Conservation (phyloP, 768 basidiomycete genomes). For the Mycena rebaudengoi region DNA sequence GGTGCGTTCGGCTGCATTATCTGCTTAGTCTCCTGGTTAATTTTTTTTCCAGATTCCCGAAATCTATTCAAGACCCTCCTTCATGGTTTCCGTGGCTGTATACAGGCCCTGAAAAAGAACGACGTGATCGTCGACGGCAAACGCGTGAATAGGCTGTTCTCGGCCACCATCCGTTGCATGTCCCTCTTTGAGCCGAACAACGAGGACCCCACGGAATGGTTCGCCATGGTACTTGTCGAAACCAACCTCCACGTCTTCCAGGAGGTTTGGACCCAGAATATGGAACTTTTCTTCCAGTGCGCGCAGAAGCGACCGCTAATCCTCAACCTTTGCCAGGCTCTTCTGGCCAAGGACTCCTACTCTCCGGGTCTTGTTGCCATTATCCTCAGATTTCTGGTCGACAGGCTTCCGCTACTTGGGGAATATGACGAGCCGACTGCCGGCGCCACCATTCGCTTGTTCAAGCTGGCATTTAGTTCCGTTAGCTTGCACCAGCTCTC, state of each 20-base stretch:
- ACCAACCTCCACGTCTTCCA: slow-evolving; percentile 93
- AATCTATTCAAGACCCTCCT: slow-evolving; percentile 88
- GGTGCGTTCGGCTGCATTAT: slow-evolving; percentile 60
- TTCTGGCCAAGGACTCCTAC: slow-evolving; percentile 80
- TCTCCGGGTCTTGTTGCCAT: slow-evolving; percentile 89
- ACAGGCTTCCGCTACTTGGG: slow-evolving; percentile 82
- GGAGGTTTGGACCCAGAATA: slow-evolving; percentile 94
- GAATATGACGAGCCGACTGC: slow-evolving; percentile 85
- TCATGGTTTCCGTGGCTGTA: slow-evolving; percentile 85
- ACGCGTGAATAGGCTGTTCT: slow-evolving; percentile 88
- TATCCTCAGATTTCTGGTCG: slow-evolving; percentile 85
- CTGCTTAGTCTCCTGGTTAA: slow-evolving; percentile 2
- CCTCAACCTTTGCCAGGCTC: slow-evolving; percentile 84
- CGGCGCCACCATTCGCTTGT: slow-evolving; percentile 86
- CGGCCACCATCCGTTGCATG: slow-evolving; percentile 85
- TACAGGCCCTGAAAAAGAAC: slow-evolving; percentile 74
- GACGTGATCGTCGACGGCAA: slow-evolving; percentile 83
- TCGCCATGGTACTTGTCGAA: slow-evolving; percentile 79
- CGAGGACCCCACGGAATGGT: slow-evolving; percentile 86
- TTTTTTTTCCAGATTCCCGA: slow-evolving; percentile 71
- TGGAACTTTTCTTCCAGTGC: slow-evolving; percentile 88
- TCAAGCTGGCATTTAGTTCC: slow-evolving; percentile 95
- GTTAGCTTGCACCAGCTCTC: slow-evolving; percentile 74
- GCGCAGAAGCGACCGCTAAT: slow-evolving; percentile 80
- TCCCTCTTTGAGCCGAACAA: slow-evolving; percentile 76